Percentiles rank a stretch among this genome's conserved stretches.
Evolutionary conservation across 495 filamentous ascomycete species (phyloP).

Genomic region (Collariella sp.): DNA sequence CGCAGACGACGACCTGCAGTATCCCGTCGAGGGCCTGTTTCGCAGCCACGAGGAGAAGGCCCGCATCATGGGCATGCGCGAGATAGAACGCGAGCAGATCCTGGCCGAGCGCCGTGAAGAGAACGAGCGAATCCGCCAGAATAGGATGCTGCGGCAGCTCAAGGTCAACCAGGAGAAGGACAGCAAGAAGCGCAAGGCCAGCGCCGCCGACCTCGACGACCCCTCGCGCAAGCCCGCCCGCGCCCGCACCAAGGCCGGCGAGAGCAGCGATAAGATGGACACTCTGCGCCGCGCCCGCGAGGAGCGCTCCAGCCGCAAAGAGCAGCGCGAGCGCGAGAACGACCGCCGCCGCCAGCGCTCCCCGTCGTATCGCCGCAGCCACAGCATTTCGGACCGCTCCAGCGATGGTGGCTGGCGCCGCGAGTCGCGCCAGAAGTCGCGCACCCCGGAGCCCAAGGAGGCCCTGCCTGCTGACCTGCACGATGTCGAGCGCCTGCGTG

Average conservation of each 20-base stretch:
- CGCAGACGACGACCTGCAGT: slow-evolving; percentile 57
- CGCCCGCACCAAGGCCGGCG: slow-evolving; percentile 74
- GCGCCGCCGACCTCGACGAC: slow-evolving; percentile 61
- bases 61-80: slow-evolving; percentile 76
- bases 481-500: slow-evolving; percentile 71
- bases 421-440: slow-evolving; percentile 34
- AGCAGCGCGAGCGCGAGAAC: slow-evolving; percentile 58
- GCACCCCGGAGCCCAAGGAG: slow-evolving; percentile 42
- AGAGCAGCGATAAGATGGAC: slow-evolving; percentile 67
- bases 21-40: slow-evolving; percentile 85
- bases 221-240: slow-evolving; percentile 71
- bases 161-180: slow-evolving; percentile 58
- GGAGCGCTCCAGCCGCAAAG: slow-evolving; percentile 70
- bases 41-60: slow-evolving; percentile 68
- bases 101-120: slow-evolving; percentile 81
- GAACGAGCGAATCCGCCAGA: slow-evolving; percentile 70
- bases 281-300: slow-evolving; percentile 76
- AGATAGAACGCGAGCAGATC: slow-evolving; percentile 81
- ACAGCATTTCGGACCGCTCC: slow-evolving; percentile 61
- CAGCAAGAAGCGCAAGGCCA: slow-evolving; percentile 72
- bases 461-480: slow-evolving; percentile 54
- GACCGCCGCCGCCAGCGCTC: slow-evolving; percentile 50
- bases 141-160: slow-evolving; percentile 73
- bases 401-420: slow-evolving; percentile 67
- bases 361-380: slow-evolving; percentile 35